Evolutionary conservation across 805 yeast species (phyloP).

Genomic region (Candida bentonensis): DNA sequence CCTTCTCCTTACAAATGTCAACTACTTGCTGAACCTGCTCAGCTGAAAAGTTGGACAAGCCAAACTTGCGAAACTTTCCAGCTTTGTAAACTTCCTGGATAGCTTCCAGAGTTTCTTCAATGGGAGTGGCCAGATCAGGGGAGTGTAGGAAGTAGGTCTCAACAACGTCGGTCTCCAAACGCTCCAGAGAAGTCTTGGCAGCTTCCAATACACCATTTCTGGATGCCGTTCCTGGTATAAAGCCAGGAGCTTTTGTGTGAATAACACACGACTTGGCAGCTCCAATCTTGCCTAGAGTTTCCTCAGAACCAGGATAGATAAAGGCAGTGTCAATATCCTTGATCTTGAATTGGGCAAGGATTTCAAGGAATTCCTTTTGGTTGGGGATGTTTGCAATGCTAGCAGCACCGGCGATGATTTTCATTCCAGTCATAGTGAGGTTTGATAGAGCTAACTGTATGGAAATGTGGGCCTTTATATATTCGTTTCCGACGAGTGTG

Average conservation of each 20-base stretch:
- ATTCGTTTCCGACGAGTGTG: too few species aligned
- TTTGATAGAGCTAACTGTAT: too few species aligned
- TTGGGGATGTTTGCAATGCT: background rate
- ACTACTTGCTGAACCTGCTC: conserved; percentile 13
- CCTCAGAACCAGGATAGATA: conserved; percentile 13
- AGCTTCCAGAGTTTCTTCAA: conserved; percentile 15
- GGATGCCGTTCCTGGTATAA: conserved; percentile 7
- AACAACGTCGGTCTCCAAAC: conserved; percentile 10
- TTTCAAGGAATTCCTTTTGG: conserved; percentile 3
- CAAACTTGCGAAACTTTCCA: conserved; percentile 17
- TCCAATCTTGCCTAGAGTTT: conserved; percentile 9
- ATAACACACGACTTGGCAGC: conserved; percentile 10
- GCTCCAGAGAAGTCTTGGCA: conserved; percentile 9
- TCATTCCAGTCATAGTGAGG: too few species aligned
- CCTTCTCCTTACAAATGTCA: conserved; percentile 11
- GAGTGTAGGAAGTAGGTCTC: conserved; percentile 16
- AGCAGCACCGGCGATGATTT: background rate
- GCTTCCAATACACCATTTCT: conserved; percentile 8
- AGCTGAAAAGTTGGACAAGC: conserved; percentile 16
- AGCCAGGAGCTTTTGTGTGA: conserved; percentile 14
- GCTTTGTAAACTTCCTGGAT: conserved; percentile 13
- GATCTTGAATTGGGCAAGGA: conserved; percentile 10
- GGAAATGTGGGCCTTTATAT: too few species aligned
- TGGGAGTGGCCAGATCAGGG: conserved; percentile 16
- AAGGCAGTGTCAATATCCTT: conserved; percentile 17